Conservation (phyloP, 2,329 filamentous ascomycete species). For the Diplodia sapinea region DNA sequence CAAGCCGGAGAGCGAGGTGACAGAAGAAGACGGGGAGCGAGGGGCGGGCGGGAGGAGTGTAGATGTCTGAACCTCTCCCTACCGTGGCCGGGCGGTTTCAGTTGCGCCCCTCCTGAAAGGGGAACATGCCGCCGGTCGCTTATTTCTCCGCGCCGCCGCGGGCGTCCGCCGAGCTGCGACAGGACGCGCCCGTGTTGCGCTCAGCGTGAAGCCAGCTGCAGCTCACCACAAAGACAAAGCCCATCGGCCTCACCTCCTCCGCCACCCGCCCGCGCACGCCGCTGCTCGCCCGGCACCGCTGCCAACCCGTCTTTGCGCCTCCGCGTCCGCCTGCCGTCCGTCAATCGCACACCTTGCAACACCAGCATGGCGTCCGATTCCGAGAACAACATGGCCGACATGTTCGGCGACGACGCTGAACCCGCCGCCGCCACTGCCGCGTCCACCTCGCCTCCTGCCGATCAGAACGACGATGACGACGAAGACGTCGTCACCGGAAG, state of each 20-base stretch:
- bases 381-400: slow-evolving; percentile 36
- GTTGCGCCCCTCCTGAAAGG: slow-evolving; percentile 27
- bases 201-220: not conserved
- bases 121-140: slow-evolving; percentile 21
- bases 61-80: slow-evolving; percentile 30
- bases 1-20: slow-evolving; percentile 11
- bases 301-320: not conserved
- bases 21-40: slow-evolving; percentile 14
- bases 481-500: slow-evolving; percentile 28
- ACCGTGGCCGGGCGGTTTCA: slow-evolving; percentile 29
- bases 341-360: slow-evolving; percentile 17
- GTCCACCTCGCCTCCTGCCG: slow-evolving; percentile 32
- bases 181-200: slow-evolving; percentile 14
- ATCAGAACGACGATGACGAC: slow-evolving; percentile 29
- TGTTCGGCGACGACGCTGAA: slow-evolving; percentile 42
- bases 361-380: slow-evolving; percentile 48
- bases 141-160: slow-evolving; percentile 8
- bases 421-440: slow-evolving; percentile 43
- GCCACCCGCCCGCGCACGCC: not conserved
- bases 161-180: not conserved
- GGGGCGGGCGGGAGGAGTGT: slow-evolving; percentile 19
- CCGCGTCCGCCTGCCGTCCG: not conserved
- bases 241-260: not conserved
- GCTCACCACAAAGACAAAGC: slow-evolving; percentile 7
- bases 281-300: not conserved